Evolutionary conservation across 2,329 filamentous ascomycete species (phyloP).

Genomic region (Paradendryphiella salina): DNA sequence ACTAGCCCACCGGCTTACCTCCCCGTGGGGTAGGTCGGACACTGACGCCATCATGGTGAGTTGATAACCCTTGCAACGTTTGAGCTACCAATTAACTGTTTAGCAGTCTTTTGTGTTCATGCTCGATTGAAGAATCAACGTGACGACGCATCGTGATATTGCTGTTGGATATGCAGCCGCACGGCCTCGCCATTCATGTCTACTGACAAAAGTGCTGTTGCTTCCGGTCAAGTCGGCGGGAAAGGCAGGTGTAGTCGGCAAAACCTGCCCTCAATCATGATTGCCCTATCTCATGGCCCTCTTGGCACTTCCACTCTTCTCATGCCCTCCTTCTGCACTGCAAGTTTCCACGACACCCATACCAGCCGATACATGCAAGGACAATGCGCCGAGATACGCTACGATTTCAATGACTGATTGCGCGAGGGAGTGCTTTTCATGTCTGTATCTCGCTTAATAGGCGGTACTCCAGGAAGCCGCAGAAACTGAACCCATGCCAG

Average conservation of each 20-base stretch:
- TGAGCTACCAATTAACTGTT: background rate
- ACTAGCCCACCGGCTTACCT: slow-evolving; percentile 24
- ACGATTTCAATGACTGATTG: no score
- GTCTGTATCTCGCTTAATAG: no score
- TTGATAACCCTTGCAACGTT: background rate
- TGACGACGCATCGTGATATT: slow-evolving; percentile 1
- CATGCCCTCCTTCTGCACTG: no score
- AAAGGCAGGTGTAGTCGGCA: background rate
- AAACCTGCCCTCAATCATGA: background rate
- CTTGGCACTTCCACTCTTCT: no score
- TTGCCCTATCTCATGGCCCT: background rate
- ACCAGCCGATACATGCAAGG: no score
- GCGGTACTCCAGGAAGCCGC: no score
- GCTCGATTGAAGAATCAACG: background rate
- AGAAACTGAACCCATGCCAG: no score
- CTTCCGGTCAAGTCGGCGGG: background rate
- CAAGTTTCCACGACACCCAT: no score
- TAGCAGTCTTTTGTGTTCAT: background rate
- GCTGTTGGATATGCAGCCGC: background rate
- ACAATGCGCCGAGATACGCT: no score
- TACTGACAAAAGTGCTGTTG: background rate
- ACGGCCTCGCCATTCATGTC: background rate
- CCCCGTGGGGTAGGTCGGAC: slow-evolving; percentile 16
- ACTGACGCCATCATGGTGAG: slow-evolving; percentile 21
- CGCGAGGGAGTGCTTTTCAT: no score